Evolutionary conservation across 495 filamentous ascomycete genomes (phyloP), one percentile per base, ranked within the genome.

Genomic region (Xylaria sp.): DNA sequence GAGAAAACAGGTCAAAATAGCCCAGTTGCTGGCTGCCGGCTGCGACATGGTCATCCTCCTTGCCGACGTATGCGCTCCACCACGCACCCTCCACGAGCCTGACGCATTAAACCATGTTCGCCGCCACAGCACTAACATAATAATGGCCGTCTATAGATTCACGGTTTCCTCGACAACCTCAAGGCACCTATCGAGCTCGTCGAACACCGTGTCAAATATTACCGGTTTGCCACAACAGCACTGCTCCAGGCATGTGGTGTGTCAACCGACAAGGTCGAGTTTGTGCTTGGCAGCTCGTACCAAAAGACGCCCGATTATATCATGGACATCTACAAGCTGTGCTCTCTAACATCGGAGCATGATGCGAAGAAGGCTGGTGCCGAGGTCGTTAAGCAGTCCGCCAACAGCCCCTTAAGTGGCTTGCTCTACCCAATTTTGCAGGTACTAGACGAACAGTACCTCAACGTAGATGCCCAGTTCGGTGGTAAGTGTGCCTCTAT

Each of bases 151-250:
- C 53, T 55, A 52, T 40, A 72, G 70, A 71, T 71, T 75, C 92
- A 93, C 77, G 90, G 87, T 72, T 93, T 91, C 82, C 90, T 94
- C 66, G 92, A 95, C 82, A 92, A 92, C 81, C 85, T 93, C 70
- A 97, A 97, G 80, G 92, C 93, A 0, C 93, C 91, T 0, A 85
- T 97, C 44, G 95, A 97, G 75, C 88, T 98, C n/a, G 93, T 99
- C 66, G 89, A 92, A 75, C 82, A 85, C 75, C 89, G 93, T 41
- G 89, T 89, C 37, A 83, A 91, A 73, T 95, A 92, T 84, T 97
- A 96, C 83, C 77, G 85, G 44, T 81, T 85, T 61, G 75, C 88
- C 69, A 92, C 95, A 72, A 91, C 85, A 29, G 83, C 89, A 0
- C 79, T 94, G 7, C 84, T 96, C 17, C 79, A 89, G 73, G 82